phyloP scores from a whole-genome alignment of 2,329 filamentous ascomycete genomes.

The Elsinoe perseae region DNA sequence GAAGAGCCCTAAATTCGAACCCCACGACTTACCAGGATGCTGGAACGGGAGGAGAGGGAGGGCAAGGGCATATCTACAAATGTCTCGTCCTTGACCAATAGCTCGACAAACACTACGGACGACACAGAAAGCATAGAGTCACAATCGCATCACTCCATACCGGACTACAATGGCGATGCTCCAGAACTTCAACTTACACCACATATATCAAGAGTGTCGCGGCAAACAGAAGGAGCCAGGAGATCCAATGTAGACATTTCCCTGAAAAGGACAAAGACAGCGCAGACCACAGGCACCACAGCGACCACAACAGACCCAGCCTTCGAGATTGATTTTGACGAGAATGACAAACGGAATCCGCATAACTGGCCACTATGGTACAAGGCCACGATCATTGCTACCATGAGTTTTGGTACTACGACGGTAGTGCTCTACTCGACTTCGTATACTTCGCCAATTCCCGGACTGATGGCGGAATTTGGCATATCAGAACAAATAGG shows the following conservation, averaged over 20 bases:
- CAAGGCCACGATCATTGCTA: conserved; percentile 47
- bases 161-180: conserved; percentile 21
- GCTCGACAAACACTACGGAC: conserved; percentile 6
- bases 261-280: conserved; percentile 14
- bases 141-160: conserved; percentile 1
- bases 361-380: conserved; percentile 58
- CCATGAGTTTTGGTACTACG: conserved; percentile 52
- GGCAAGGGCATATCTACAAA: conserved; percentile 9
- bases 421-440: conserved; percentile 62
- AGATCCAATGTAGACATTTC: conserved; percentile 14
- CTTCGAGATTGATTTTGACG: conserved; percentile 67
- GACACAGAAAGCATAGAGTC: conserved; percentile 7
- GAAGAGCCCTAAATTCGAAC: not conserved
- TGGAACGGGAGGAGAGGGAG: conserved; percentile 12
- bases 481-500: conserved; percentile 52
- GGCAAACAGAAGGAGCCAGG: conserved; percentile 1
- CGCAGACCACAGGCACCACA: conserved; percentile 12
- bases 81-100: conserved; percentile 1
- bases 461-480: conserved; percentile 62
- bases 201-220: conserved; percentile 23
- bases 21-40: conserved; percentile 3
- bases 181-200: conserved; percentile 22
- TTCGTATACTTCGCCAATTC: conserved; percentile 65
- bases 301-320: conserved; percentile 41
- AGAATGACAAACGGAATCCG: conserved; percentile 56